Evolutionary conservation across 1,139 yeast species (phyloP), one percentile per base, ranked within the genome.

Genomic region (Debaryomyces sp.): DNA sequence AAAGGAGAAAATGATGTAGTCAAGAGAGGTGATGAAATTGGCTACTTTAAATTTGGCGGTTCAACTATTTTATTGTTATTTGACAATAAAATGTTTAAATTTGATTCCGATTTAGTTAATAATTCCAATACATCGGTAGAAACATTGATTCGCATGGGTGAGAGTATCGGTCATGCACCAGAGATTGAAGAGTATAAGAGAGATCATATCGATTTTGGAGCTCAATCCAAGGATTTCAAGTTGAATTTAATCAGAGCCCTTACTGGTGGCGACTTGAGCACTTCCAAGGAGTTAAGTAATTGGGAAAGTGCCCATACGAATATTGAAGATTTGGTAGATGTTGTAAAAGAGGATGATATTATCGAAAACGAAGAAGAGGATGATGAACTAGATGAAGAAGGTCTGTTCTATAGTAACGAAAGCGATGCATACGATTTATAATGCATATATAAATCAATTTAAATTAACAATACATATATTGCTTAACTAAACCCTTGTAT

Each of bases 1-100:
- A 85, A 84, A n/a, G 62, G 77, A 45, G 81, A 77, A 41, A 90
- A 89, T 3, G 83, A 84, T 37, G 44, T 50, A 0, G 77, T 92
- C 6, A 60, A 68, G 13, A 75, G 94, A 47, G 89, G 94, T 6
- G 95, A 89, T 41, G 98, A 94, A 61, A 70, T 94, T 38, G 99
- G 99, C 0, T 92, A 89, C 62, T 94, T 94, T 75, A 89, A 91
- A 63, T 94, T 92, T 71, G 99, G 99, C 13, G 99, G 98, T 0
- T 89, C 96, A 0, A 94, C 99, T 0, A 77, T 90, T 13, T 72
- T 94, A 6, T 65, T 88, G 1, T 63, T 94, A 9, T 66, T 75
- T 54, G 73, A 73, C 43, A 64, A 63, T 45, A 54, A 56, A 17
- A 55, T 58, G 27, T 71, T 76, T 47, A 61, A 59, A 36, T 87